Evolutionary conservation across 1,284 basidiomycete genomes (phyloP).

Genomic region (Tilletia walkeri): DNA sequence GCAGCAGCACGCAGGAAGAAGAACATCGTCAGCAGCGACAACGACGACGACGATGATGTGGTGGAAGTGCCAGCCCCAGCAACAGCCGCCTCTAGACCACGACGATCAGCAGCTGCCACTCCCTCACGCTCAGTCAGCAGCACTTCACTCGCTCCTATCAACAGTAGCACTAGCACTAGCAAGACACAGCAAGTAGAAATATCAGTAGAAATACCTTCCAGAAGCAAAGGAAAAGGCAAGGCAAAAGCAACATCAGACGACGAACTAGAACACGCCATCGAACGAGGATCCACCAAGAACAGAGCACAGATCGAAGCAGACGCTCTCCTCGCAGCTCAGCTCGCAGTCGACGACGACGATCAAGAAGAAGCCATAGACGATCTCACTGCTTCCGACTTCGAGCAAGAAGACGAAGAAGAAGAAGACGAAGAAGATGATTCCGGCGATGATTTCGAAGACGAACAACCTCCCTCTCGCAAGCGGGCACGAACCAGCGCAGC

Average conservation of each 20-base stretch:
- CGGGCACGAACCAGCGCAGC: slow-evolving; percentile 23
- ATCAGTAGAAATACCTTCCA: neutral
- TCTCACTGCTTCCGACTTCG: neutral
- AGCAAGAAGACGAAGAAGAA: slow-evolving; percentile 7
- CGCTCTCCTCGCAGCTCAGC: slow-evolving; percentile 6
- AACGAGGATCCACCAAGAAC: neutral
- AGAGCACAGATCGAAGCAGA: slow-evolving; percentile 1
- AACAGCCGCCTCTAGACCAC: neutral
- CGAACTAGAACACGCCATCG: slow-evolving; percentile 3
- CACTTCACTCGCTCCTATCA: neutral
- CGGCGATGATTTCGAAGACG: slow-evolving; percentile 22
- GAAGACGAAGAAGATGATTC: slow-evolving; percentile 25
- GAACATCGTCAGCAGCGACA: neutral
- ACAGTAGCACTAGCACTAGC: neutral
- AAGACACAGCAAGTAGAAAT: slow-evolving; percentile 6
- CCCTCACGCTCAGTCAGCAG: neutral
- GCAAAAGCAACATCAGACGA: slow-evolving; percentile 21
- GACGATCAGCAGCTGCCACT: slow-evolving; percentile 1
- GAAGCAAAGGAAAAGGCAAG: slow-evolving; percentile 29
- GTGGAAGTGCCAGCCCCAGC: neutral
- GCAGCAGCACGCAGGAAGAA: neutral
- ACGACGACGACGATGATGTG: neutral
- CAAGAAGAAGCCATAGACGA: slow-evolving; percentile 32
- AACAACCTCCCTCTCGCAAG: neutral
- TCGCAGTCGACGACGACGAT: slow-evolving; percentile 18